phyloP scores from a whole-genome alignment of 164 flowering plant species.

The Dillenia turbinata region DNA sequence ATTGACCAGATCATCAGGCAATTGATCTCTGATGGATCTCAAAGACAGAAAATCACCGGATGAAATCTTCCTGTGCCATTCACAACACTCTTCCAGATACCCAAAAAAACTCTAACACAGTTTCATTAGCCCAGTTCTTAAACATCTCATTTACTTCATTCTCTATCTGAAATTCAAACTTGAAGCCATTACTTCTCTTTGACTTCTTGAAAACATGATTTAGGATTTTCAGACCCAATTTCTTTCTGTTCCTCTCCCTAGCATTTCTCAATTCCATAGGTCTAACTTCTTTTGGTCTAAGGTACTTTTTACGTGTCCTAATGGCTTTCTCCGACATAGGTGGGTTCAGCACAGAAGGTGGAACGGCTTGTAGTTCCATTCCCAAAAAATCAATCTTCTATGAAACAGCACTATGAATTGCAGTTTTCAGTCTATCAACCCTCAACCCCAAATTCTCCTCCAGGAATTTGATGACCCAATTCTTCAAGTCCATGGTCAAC shows the following conservation, averaged over 20 bases:
- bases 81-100: slow-evolving; percentile 61
- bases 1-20: slow-evolving; percentile 76
- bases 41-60: slow-evolving; percentile 74
- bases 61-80: slow-evolving; percentile 61
- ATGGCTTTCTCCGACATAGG: slow-evolving; percentile 81
- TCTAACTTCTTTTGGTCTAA: slow-evolving; percentile 71
- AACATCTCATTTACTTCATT: slow-evolving; percentile 62
- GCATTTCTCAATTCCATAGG: slow-evolving; percentile 65
- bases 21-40: slow-evolving; percentile 62
- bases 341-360: slow-evolving; percentile 74
- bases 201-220: slow-evolving; percentile 69
- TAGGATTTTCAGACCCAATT: slow-evolving; percentile 69
- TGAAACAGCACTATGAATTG: slow-evolving; percentile 74
- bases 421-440: slow-evolving; percentile 56
- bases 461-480: slow-evolving; percentile 37
- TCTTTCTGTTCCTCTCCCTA: slow-evolving; percentile 72
- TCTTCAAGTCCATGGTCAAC: slow-evolving; percentile 57
- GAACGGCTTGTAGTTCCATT: slow-evolving; percentile 87
- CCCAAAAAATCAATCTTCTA: slow-evolving; percentile 83
- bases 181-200: slow-evolving; percentile 55
- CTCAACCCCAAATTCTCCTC: slow-evolving; percentile 58
- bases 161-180: slow-evolving; percentile 61
- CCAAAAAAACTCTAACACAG: slow-evolving; percentile 53
- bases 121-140: slow-evolving; percentile 74
- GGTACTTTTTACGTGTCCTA: slow-evolving; percentile 78